phyloP scores from a whole-genome alignment of 768 basidiomycete species.

The Fomitopsis serialis region DNA sequence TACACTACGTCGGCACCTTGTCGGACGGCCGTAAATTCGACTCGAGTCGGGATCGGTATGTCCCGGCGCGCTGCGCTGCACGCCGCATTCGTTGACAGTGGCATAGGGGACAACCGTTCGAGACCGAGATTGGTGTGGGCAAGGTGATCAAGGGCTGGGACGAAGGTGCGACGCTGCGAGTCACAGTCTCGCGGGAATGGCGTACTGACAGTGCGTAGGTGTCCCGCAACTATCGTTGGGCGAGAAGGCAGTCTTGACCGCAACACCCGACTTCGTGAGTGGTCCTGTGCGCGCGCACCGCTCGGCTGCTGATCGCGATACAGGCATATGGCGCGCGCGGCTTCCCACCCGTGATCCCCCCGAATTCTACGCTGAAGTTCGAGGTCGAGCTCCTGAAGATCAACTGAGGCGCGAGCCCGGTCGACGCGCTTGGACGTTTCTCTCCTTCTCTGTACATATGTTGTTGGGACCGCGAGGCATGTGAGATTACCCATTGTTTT shows the following conservation, averaged over 20 bases:
- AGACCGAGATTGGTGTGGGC: constrained; percentile 69
- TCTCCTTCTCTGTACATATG: constrained; percentile 9
- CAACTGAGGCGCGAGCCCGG: constrained; percentile 27
- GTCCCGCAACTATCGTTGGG: constrained; percentile 75
- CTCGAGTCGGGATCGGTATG: constrained; percentile 72
- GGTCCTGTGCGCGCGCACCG: neutral
- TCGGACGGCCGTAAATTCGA: constrained; percentile 62
- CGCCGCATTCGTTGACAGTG: neutral
- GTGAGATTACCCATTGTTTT: constrained; percentile 15
- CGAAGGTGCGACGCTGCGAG: constrained; percentile 54
- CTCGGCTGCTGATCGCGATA: neutral
- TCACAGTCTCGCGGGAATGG: neutral
- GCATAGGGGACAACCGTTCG: constrained; percentile 52
- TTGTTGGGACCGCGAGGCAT: constrained; percentile 8
- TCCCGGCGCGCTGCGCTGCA: neutral
- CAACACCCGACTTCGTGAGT: constrained; percentile 76
- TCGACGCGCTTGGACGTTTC: constrained; percentile 4
- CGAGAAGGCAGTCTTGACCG: constrained; percentile 61
- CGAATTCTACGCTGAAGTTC: constrained; percentile 70
- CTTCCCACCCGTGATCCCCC: constrained; percentile 74
- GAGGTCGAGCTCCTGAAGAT: constrained; percentile 82
- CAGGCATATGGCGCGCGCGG: constrained; percentile 74
- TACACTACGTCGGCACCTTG: constrained; percentile 80
- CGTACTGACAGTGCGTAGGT: constrained; percentile 34
- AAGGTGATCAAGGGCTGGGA: constrained; percentile 91